phyloP scores from a whole-genome alignment of 2,329 filamentous ascomycete genomes.

The Phialemonium atrogriseum region DNA sequence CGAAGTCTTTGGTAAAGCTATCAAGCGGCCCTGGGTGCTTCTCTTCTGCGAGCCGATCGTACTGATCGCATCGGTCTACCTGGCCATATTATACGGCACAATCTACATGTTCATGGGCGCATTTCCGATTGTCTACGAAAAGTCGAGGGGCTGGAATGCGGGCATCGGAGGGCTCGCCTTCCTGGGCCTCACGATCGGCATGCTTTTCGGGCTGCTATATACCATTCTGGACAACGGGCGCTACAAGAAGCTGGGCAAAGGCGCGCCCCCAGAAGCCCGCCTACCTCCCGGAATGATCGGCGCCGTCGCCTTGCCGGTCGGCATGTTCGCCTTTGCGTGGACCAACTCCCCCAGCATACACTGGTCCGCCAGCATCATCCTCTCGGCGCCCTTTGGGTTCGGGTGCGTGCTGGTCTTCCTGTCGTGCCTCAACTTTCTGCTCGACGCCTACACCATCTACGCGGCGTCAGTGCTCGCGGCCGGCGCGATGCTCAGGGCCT shows the following conservation, averaged over 20 bases:
- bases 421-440: constrained; percentile 41
- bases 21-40: constrained; percentile 56
- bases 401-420: constrained; percentile 43
- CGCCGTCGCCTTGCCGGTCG: constrained; percentile 39
- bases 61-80: constrained; percentile 58
- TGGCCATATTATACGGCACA: constrained; percentile 67
- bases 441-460: constrained; percentile 51
- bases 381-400: constrained; percentile 27
- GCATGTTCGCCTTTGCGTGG: constrained; percentile 48
- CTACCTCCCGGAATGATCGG: constrained; percentile 44
- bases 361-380: constrained; percentile 11
- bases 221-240: constrained; percentile 57
- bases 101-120: constrained; percentile 82
- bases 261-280: constrained; percentile 48
- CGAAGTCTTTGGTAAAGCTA: constrained; percentile 51
- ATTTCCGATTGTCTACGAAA: constrained; percentile 70
- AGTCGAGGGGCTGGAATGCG: constrained; percentile 52
- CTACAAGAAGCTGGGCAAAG: constrained; percentile 35
- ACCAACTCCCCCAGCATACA: constrained; percentile 29
- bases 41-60: constrained; percentile 65
- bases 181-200: constrained; percentile 59
- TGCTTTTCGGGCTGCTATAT: constrained; percentile 52
- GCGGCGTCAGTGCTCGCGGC: constrained; percentile 54
- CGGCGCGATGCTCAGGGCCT: constrained; percentile 48
- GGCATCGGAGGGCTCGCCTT: constrained; percentile 61